These are phyloP conservation scores for Phaeoacremonium minimum DNA, from an alignment of 2,329 filamentous ascomycete genomes.

Conservation along the genomic window DNA sequence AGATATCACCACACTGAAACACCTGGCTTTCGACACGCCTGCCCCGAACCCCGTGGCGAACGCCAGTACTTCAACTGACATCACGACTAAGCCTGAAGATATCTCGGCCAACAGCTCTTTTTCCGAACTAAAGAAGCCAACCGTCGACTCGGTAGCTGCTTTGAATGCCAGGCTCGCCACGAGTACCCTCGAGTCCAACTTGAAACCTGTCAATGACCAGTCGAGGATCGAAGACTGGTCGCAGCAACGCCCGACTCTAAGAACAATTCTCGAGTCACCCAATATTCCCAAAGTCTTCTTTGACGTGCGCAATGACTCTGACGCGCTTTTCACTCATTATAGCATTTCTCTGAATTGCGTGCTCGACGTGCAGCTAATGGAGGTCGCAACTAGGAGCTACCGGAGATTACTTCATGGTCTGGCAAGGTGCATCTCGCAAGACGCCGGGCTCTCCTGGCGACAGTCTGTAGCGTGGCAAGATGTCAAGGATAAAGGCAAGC, in stretches of 20 bases:
- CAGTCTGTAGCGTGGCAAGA: background rate
- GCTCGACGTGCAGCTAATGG: constrained; percentile 53
- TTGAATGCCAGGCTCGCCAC: constrained; percentile 4
- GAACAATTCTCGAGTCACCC: constrained; percentile 37
- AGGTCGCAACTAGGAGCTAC: constrained; percentile 29
- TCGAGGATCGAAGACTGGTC: constrained; percentile 40
- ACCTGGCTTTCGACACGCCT: background rate
- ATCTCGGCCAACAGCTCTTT: background rate
- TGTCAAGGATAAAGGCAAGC: background rate
- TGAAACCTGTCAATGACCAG: constrained; percentile 11
- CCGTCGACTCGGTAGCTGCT: background rate
- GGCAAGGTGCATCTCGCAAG: constrained; percentile 22
- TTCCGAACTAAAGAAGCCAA: background rate
- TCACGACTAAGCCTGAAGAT: too few species aligned
- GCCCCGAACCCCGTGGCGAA: background rate
- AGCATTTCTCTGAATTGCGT: constrained; percentile 36
- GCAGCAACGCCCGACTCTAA: constrained; percentile 19
- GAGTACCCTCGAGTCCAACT: constrained; percentile 8
- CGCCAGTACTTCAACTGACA: too few species aligned
- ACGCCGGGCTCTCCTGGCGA: constrained; percentile 7
- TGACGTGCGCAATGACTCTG: constrained; percentile 54
- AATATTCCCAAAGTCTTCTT: constrained; percentile 48
- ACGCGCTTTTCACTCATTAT: constrained; percentile 45
- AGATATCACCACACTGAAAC: constrained; percentile 27
- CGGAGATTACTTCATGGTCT: constrained; percentile 16